Base-by-base conservation (phyloP, 106 monocot genomes). In the Iris macrosiphon region DNA sequence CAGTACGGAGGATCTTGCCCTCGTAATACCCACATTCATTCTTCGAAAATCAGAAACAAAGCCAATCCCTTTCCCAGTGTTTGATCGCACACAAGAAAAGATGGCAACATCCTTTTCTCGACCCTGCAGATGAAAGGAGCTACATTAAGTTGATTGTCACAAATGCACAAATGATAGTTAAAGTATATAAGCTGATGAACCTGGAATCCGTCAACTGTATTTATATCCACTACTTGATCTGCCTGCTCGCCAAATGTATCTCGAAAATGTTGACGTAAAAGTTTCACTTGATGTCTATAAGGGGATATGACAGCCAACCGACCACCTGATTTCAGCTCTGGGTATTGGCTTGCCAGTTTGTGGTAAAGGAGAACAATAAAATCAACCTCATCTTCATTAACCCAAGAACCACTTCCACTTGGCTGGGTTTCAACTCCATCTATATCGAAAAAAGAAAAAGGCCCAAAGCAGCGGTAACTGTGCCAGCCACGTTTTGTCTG, bases 161-260 rank as follows among this genome's bases (percentile, higher is more conserved):
- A 29, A n/a, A 17, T 39, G 31, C 14, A 44, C 31, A 47, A 27
- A 43, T 19, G 17, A 44, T 51, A n/a, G n/a, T 34, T 39, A 12
- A 56, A 37, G 13, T 22, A 38, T 6, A 38, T 32, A 53, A 7
- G 40, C 41, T 58, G 41, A 2, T 21, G n/a, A n/a, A 94, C 89
- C 85, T 99, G 98, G 75, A 91, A 99, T 1, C 98, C 98, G 74
- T 99, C 98, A 51, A 99, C 81, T 27, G 98, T 99, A 57, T 92
- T 99, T 61, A 99, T 67, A 65, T 99, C 91, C 24, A 91, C 78
- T 13, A 75, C 24, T 63, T 83, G 59, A 41, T 99, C 56, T 20
- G 70, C 80, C n/a, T 65, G 55, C 56, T 83, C 56, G 1, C 98
- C 98, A 66, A 99, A 99, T 25, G 70, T 73, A 17, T 71, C 63